A percentile compares a stretch with the other conserved stretches of the same genome.
These are phyloP conservation scores for Fusarium gaditjirri DNA, from an alignment of 2,329 filamentous ascomycete genomes.

Conservation along the genomic window DNA sequence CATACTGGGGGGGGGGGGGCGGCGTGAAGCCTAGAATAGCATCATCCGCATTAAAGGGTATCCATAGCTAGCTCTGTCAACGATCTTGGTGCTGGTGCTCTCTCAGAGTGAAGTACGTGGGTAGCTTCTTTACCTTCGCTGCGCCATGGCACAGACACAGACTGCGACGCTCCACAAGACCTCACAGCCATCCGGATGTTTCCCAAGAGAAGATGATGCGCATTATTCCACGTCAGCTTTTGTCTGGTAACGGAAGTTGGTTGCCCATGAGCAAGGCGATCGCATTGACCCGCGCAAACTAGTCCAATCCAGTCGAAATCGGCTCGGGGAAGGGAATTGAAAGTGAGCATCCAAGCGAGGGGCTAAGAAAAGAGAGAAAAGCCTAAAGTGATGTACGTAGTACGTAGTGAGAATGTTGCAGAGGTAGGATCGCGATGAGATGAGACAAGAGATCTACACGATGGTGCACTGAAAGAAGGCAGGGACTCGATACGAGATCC, in stretches of 20 bases:
- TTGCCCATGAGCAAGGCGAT: slow-evolving; percentile 6
- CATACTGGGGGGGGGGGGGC: slow-evolving; percentile 8
- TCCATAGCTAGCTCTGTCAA: not conserved
- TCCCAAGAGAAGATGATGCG: slow-evolving; percentile 15
- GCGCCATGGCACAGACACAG: slow-evolving; percentile 34
- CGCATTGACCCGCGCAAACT: slow-evolving; percentile 4
- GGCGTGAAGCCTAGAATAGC: slow-evolving; percentile 18
- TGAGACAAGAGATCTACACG: slow-evolving; percentile 25
- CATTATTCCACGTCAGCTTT: slow-evolving; percentile 16
- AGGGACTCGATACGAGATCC: slow-evolving; percentile 20
- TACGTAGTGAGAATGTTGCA: not conserved
- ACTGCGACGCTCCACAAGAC: not conserved
- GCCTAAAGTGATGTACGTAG: not conserved
- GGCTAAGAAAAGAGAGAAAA: slow-evolving; percentile 28
- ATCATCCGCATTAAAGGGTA: not conserved
- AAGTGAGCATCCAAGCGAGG: slow-evolving; percentile 21
- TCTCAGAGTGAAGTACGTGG: not conserved
- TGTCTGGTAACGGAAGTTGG: not conserved
- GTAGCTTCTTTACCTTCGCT: slow-evolving; percentile 5
- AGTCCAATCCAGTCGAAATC: not conserved
- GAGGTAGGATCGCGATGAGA: slow-evolving; percentile 9
- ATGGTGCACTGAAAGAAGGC: not conserved
- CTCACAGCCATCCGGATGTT: slow-evolving; percentile 20
- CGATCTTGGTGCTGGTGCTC: slow-evolving; percentile 20
- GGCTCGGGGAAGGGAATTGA: not conserved